Base-by-base conservation (phyloP, 139 green algal genomes). In the Coelastrella sp. region DNA sequence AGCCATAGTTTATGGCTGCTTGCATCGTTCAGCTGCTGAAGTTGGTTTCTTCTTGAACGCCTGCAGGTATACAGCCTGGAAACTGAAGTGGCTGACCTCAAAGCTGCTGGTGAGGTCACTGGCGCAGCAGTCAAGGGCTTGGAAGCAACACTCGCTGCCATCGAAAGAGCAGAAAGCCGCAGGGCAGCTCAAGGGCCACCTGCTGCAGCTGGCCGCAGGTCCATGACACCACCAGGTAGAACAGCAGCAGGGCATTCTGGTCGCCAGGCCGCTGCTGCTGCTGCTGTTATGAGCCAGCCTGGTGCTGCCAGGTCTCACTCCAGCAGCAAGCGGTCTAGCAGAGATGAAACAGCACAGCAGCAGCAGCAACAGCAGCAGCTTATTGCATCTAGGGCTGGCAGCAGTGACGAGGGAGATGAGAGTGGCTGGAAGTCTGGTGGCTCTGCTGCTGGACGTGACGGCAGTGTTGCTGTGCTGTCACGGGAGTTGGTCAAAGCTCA, bases 401-500 rank as follows among this genome's bases (percentile, higher is more conserved):
- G 68, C 58, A 68, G 12, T 75, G 75, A 22, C 49, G 86, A 63
- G 8, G 35, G 10, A 56, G 84, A 58, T 61, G 75, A 25, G 11
- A 24, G 12, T 20, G 85, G 57, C 72, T 24, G 19, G 68, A 7
- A 15, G 27, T 35, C 24, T n/a, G 66, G 49, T 22, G 82, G 5
- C 22, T 58, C 8, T 65, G 60, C 72, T 70, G 70, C 6, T 79
- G 72, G 35, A 49, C 58, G 65, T 22, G 27, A 74, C 74, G 7
- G 56, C 85, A 89, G 74, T 90, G 65, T 93, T 49, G 91, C 82
- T n/a, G 73, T 72, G 6, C 86, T 97, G 68, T 94, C 92, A 70
- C 68, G 90, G 20, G 92, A 96, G 92, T 91, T 97, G 19, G 92
- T 96, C 22, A 89, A 94, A 4, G 87, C 94, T 17, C 95, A 96